Conservation (phyloP, 352 stramenopile species). For the Blastocystis sp. region DNA sequence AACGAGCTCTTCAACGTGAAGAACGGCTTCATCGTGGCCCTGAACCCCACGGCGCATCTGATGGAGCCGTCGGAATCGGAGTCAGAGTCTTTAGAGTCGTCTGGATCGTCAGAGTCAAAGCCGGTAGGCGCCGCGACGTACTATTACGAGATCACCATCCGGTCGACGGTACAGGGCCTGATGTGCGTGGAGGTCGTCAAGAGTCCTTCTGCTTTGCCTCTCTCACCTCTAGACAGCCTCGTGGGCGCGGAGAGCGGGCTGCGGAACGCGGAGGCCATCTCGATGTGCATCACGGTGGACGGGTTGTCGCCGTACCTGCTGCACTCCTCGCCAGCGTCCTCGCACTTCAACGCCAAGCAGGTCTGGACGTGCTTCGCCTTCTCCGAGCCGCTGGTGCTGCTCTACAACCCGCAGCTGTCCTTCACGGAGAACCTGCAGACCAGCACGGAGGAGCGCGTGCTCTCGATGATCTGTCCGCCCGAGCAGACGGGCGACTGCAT, state of each 20-base stretch:
- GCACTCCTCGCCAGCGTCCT: neutral
- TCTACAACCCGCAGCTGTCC: slow-evolving; percentile 1
- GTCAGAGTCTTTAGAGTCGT: too few relatives aligned
- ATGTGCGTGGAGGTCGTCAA: slow-evolving; percentile 53
- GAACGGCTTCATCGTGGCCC: slow-evolving; percentile 34
- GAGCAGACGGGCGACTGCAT: slow-evolving; percentile 16
- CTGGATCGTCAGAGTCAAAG: too few relatives aligned
- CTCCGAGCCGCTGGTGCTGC: slow-evolving; percentile 42
- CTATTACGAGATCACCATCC: neutral
- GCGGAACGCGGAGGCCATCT: slow-evolving; percentile 13
- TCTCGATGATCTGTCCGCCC: slow-evolving; percentile 25
- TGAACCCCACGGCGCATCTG: neutral
- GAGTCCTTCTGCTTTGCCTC: slow-evolving; percentile 5
- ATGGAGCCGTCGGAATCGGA: too few relatives aligned
- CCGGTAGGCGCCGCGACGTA: neutral
- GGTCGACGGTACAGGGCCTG: slow-evolving; percentile 19
- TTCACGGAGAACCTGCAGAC: slow-evolving; percentile 26
- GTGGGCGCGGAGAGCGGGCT: neutral
- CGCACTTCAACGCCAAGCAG: neutral
- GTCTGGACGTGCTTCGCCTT: slow-evolving; percentile 43
- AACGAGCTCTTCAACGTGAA: slow-evolving; percentile 14
- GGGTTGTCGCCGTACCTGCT: neutral
- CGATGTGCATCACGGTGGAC: slow-evolving; percentile 15
- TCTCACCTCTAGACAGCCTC: slow-evolving; percentile 25
- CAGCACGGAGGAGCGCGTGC: neutral